Evolutionary conservation across 179 eudicot genomes (phyloP).

Genomic region (Sideroxylon spinosum): DNA sequence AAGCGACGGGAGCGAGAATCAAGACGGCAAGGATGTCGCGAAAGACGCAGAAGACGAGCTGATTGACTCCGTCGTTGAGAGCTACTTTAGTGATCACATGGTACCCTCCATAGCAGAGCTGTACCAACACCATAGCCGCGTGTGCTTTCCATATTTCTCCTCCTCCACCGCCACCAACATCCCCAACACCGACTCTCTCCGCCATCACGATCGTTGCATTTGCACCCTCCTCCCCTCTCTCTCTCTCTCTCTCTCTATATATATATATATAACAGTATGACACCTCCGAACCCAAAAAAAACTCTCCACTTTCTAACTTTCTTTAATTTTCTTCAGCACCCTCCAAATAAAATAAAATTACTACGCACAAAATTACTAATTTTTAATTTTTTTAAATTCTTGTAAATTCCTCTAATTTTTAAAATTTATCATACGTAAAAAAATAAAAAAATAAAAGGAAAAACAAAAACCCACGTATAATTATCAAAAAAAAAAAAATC

Average conservation of each 20-base stretch:
- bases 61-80: slow-evolving; percentile 67
- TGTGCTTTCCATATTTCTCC: slow-evolving; percentile 60
- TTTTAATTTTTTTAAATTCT: no score
- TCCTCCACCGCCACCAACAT: slow-evolving; percentile 16
- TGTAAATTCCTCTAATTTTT: no score
- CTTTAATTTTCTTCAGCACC: no score
- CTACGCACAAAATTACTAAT: no score
- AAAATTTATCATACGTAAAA: no score
- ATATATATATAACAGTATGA: no score
- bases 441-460: no score
- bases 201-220: slow-evolving; percentile 5
- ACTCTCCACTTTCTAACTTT: no score
- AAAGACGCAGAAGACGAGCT: slow-evolving; percentile 68
- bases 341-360: no score
- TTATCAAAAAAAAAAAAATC: no score
- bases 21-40: slow-evolving; percentile 66
- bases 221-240: neutral
- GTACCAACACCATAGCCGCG: slow-evolving; percentile 55
- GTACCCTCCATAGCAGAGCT: slow-evolving; percentile 59
- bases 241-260: neutral
- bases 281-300: no score
- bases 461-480: no score
- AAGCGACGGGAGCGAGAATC: slow-evolving; percentile 76
- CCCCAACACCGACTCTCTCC: slow-evolving; percentile 11
- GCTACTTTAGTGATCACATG: slow-evolving; percentile 80